A percentile compares a stretch with the other conserved stretches of the same genome.
Conservation (phyloP, 345 rosid genomes). For the Lepidium aucheri region DNA sequence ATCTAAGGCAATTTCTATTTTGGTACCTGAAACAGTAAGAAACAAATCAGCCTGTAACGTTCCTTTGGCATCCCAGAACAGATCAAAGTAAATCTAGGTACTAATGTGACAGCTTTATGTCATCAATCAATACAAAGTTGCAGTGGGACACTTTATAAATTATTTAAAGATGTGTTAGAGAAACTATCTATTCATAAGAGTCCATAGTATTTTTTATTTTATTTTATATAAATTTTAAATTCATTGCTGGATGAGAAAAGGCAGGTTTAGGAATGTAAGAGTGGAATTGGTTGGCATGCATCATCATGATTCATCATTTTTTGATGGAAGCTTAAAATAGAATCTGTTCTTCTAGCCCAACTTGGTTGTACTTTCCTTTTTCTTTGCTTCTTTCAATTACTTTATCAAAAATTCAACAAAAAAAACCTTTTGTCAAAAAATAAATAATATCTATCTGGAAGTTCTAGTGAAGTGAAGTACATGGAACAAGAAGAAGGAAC, state of each 20-base stretch:
- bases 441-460: not conserved
- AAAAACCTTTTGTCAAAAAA: not conserved
- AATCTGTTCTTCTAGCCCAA: constrained; percentile 15
- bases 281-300: constrained; percentile 28
- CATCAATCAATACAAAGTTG: not conserved
- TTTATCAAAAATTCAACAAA: not conserved
- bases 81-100: constrained; percentile 11
- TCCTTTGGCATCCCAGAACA: not conserved
- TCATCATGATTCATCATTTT: constrained; percentile 18
- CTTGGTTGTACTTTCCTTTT: constrained; percentile 17
- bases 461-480: not conserved
- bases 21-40: constrained; percentile 8
- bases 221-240: not conserved
- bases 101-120: constrained; percentile 1
- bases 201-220: not conserved
- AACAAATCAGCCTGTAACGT: not conserved
- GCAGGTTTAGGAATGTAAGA: not conserved
- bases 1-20: constrained; percentile 13
- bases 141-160: not conserved
- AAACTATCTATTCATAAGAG: not conserved
- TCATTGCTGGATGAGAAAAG: not conserved
- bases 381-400: not conserved
- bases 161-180: not conserved
- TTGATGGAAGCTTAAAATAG: not conserved
- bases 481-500: not conserved